Evolutionary conservation across 2,329 filamentous ascomycete species (phyloP).

Genomic region (Trichophyton rubrum): DNA sequence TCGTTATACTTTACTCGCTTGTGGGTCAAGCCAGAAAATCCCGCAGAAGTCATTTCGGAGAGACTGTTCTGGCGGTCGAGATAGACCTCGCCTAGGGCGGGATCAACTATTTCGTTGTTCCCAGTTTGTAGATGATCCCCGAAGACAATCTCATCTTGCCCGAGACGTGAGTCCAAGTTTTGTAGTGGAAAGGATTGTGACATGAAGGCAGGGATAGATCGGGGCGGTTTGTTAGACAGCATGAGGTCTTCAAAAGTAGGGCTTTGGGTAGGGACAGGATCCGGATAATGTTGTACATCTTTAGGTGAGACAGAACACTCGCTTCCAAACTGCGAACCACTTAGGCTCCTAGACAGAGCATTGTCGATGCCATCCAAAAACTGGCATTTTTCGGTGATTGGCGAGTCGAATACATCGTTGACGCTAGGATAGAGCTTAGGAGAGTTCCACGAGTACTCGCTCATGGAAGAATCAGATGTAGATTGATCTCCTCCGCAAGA

Average conservation of each 20-base stretch:
- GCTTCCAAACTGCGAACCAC: constrained; percentile 12
- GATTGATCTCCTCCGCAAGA: constrained; percentile 13
- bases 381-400: constrained; percentile 8
- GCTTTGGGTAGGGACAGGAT: constrained; percentile 14
- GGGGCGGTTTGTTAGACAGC: not conserved
- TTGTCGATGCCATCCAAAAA: constrained; percentile 6
- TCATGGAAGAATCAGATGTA: constrained; percentile 9
- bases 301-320: constrained; percentile 12
- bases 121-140: not conserved
- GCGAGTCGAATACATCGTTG: constrained; percentile 7
- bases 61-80: not conserved
- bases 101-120: not conserved
- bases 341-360: constrained; percentile 2
- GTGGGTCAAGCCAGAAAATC: not conserved
- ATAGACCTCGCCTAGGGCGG: not conserved
- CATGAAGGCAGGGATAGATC: constrained; percentile 2
- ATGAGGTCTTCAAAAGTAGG: constrained; percentile 2
- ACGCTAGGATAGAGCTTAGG: constrained; percentile 1
- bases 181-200: not conserved
- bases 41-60: not conserved
- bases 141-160: not conserved
- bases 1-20: not conserved
- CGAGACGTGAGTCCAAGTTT: not conserved
- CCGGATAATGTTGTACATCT: constrained; percentile 18
- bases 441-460: constrained; percentile 13